Evolutionary conservation across 129 eudicot genomes (phyloP).

Genomic region (Dittrichia graveolens): DNA sequence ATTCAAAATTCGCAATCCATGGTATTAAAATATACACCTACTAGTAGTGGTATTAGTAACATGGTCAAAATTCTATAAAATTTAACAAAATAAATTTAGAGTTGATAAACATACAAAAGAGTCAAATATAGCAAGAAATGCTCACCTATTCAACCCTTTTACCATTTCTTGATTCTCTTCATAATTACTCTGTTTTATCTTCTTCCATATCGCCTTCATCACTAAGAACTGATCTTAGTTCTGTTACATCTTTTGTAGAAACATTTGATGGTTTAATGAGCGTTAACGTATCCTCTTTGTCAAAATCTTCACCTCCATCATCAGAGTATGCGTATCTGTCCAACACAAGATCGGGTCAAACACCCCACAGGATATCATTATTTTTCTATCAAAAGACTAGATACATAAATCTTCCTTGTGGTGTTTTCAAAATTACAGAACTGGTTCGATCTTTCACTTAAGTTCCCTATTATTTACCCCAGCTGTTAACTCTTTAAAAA

Average conservation of each 20-base stretch:
- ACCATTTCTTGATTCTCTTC: neutral
- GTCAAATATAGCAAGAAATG: slow-evolving; percentile 3
- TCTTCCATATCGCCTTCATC: slow-evolving; percentile 60
- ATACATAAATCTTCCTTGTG: too few relatives aligned
- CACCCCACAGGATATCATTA: neutral
- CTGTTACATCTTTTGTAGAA: slow-evolving; percentile 52
- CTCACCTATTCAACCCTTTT: slow-evolving; percentile 7
- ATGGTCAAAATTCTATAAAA: slow-evolving; percentile 35
- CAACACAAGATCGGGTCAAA: slow-evolving; percentile 1
- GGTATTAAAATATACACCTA: slow-evolving; percentile 33
- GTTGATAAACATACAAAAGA: slow-evolving; percentile 40
- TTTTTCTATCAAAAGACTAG: neutral
- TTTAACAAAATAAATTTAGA: slow-evolving; percentile 22
- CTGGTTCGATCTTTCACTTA: too few relatives aligned
- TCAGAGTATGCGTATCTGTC: slow-evolving; percentile 90
- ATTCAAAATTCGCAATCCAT: slow-evolving; percentile 8
- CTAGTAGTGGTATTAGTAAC: neutral
- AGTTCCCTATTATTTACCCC: too few relatives aligned
- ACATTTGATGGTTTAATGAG: slow-evolving; percentile 85
- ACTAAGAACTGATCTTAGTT: slow-evolving; percentile 38
- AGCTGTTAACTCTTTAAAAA: too few relatives aligned
- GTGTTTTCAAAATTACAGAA: too few relatives aligned
- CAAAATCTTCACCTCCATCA: slow-evolving; percentile 88
- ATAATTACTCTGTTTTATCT: slow-evolving; percentile 71
- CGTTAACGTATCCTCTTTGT: slow-evolving; percentile 74